phyloP scores from a whole-genome alignment of 345 rosid genomes.

The Citrus maxima region DNA sequence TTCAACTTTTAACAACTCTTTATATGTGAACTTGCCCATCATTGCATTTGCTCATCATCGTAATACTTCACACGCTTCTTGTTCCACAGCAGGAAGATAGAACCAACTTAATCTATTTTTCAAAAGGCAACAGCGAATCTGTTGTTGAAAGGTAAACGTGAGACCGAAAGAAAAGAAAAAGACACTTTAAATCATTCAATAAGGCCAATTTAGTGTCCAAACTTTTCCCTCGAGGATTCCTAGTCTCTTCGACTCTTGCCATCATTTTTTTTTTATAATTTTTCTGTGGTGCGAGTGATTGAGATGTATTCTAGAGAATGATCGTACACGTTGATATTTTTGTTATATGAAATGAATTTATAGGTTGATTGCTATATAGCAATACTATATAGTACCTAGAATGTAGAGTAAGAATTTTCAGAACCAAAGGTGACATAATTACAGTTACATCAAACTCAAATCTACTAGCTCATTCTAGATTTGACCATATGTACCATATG shows the following conservation, averaged over 20 bases:
- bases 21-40: not conserved
- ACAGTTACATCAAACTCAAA: no score
- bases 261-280: not conserved
- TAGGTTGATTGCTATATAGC: not conserved
- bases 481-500: no score
- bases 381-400: no score
- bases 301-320: not conserved
- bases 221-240: no score
- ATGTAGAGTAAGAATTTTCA: not conserved
- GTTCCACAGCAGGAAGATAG: not conserved
- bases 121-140: not conserved
- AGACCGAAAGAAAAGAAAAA: not conserved
- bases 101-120: not conserved
- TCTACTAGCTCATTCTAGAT: no score
- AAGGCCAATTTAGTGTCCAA: not conserved
- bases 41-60: not conserved
- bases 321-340: not conserved
- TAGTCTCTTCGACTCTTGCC: not conserved
- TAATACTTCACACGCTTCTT: not conserved
- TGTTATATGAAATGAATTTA: no score
- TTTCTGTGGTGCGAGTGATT: not conserved
- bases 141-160: not conserved
- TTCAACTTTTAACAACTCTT: no score
- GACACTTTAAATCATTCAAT: not conserved
- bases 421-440: not conserved